phyloP scores from a whole-genome alignment of 1,284 basidiomycete genomes.

The Ceratorhiza oryzae-sativae region DNA sequence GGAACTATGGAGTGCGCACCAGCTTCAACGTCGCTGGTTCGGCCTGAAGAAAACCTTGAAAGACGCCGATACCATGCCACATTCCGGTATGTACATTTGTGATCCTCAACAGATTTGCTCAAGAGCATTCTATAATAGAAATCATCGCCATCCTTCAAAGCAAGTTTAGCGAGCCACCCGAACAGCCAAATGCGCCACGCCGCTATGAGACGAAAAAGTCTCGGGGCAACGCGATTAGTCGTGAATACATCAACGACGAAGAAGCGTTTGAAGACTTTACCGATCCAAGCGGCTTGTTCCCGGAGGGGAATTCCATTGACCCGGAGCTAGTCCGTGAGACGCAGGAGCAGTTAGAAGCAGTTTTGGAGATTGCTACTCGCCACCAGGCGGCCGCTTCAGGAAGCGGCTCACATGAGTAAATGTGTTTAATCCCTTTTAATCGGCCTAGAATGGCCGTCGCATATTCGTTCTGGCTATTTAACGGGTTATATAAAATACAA shows the following conservation, averaged over 20 bases:
- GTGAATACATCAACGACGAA: slow-evolving; percentile 34
- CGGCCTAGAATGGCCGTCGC: not conserved
- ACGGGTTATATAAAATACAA: slow-evolving; percentile 18
- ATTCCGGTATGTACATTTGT: slow-evolving; percentile 61
- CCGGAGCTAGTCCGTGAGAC: slow-evolving; percentile 33
- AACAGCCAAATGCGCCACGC: slow-evolving; percentile 31
- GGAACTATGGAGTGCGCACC: slow-evolving; percentile 86
- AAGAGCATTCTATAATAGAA: slow-evolving; percentile 55
- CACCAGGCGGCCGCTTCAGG: slow-evolving; percentile 31
- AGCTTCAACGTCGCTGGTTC: slow-evolving; percentile 75
- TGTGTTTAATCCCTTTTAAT: not conserved
- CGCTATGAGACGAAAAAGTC: slow-evolving; percentile 35
- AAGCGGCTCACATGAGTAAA: slow-evolving; percentile 17
- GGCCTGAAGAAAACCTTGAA: slow-evolving; percentile 77
- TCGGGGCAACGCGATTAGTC: slow-evolving; percentile 18
- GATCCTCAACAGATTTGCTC: not conserved
- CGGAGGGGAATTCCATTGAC: slow-evolving; percentile 22
- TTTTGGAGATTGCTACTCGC: slow-evolving; percentile 35
- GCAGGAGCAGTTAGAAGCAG: slow-evolving; percentile 35
- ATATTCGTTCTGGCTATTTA: slow-evolving; percentile 6
- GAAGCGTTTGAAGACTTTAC: slow-evolving; percentile 32
- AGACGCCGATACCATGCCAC: slow-evolving; percentile 77
- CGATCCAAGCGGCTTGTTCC: slow-evolving; percentile 13
- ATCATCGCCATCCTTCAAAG: slow-evolving; percentile 74
- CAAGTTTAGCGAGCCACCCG: slow-evolving; percentile 32